Base-by-base conservation (phyloP, 805 yeast species). In the Cyberlindnera petersonii region DNA sequence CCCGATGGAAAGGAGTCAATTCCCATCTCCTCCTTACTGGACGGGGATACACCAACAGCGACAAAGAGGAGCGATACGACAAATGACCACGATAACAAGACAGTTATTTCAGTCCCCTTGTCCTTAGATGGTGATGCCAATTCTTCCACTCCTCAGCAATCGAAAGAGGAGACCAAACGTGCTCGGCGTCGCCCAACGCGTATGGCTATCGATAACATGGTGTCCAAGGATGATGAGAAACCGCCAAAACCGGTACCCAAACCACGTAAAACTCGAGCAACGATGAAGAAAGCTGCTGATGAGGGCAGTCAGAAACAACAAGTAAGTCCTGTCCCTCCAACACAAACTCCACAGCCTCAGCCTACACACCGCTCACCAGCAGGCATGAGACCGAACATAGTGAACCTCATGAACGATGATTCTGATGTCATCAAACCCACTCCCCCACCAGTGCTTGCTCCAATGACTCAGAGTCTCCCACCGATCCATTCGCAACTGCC, bases 21-120 rank as follows among this genome's bases (percentile, higher is more conserved):
- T 29, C 38, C 48, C 22, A 45, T 42, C 21, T 36, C 48, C 5
- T 45, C 48, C 20, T 27, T 45, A 23, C 33, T 45, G 29, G 41
- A 37, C 21, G 16, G 6, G 15, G 31, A 28, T 28, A 14, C 20
- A n/a, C 28, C 28, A 26, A 15, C 24, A 10, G 31, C 20, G n/a
- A n/a, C n/a, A n/a, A n/a, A n/a, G n/a, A n/a, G n/a, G n/a, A n/a
- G n/a, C n/a, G n/a, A n/a, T n/a, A n/a, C n/a, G n/a, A n/a, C n/a
- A n/a, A n/a, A n/a, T 4, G 28, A 23, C 5, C 11, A 32, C 17
- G 17, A 21, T 13, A 17, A 17, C 16, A 19, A 26, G 31, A 24
- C 22, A 14, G 24, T 19, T 10, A 15, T 31, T 4, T 14, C 19
- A 6, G 9, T 23, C 5, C 26, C 15, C 26, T 9, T 26, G 6